Evolutionary conservation across 805 yeast species (phyloP).

Genomic region (Saccharomyces kudriavzevii): DNA sequence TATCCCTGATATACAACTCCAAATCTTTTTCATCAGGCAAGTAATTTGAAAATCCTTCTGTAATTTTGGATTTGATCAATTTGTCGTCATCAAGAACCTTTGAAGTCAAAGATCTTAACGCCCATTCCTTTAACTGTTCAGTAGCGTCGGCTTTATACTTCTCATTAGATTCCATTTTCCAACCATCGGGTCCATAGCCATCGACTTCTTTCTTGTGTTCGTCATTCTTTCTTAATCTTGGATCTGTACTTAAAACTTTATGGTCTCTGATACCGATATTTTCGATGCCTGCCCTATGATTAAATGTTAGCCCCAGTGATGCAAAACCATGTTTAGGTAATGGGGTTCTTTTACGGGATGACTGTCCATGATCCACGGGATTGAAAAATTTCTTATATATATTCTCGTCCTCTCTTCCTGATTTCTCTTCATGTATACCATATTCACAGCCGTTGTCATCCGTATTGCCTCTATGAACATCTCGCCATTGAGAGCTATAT

Average conservation of each 20-base stretch:
- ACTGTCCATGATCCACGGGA: not conserved
- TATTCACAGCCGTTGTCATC: constrained; percentile 1
- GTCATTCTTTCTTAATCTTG: constrained; percentile 64
- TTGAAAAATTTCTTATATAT: constrained; percentile 9
- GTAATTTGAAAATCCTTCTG: constrained; percentile 17
- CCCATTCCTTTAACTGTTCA: constrained; percentile 48
- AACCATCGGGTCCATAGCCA: constrained; percentile 68
- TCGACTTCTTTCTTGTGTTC: constrained; percentile 63
- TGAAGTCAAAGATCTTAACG: constrained; percentile 36
- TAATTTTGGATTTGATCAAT: constrained; percentile 10
- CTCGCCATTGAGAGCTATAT: constrained; percentile 38
- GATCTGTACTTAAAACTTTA: constrained; percentile 72
- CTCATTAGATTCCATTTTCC: constrained; percentile 39
- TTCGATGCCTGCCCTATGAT: constrained; percentile 81
- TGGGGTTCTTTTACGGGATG: not conserved
- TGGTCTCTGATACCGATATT: constrained; percentile 78
- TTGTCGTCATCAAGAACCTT: constrained; percentile 29
- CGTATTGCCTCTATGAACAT: constrained; percentile 35
- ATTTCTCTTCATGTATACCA: constrained; percentile 1
- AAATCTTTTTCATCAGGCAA: constrained; percentile 56
- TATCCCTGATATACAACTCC: constrained; percentile 44
- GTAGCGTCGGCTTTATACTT: constrained; percentile 48
- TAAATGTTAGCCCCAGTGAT: constrained; percentile 46
- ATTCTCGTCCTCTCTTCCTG: constrained; percentile 13
- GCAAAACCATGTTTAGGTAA: constrained; percentile 8